Evolutionary conservation across 106 monocot genomes (phyloP), one percentile per base, ranked within the genome.

Genomic region (Agapanthus africanus): DNA sequence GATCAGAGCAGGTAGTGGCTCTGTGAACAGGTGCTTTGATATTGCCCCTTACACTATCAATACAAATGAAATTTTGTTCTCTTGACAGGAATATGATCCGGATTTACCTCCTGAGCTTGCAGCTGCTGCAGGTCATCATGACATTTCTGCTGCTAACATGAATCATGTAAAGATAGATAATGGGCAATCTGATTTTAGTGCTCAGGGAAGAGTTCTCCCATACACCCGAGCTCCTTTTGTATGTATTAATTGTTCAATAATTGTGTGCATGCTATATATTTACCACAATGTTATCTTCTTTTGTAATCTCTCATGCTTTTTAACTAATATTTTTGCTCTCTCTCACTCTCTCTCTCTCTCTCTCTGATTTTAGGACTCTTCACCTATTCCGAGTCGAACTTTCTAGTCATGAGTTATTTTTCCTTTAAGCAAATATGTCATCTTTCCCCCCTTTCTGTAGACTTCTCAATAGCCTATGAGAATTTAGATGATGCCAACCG

Each of bases 51-150:
- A 64, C 36, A 63, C 9, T 61, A 22, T 25, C 25, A 36, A 40
- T 40, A 39, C 64, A 54, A 37, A 37, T 28, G 23, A 26, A 26
- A 5, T 35, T 22, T 38, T 14, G 16, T 51, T 63, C 73, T 42
- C 36, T n/a, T 66, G 32, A 67, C 70, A 93, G 93, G 86, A 84
- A 26, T 89, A 82, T 59, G 93, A 93, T 81, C 93, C 93, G 71
- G 93, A 93, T 93, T 75, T 93, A 72, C 93, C 93, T 7, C 93
- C 93, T 46, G 93, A 93, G 60, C 86, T 93, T 74, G 93, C 89
- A 62, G 93, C 93, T 84, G 93, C 93, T 39, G 72, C 85, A 35
- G 84, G 89, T 40, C 83, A 81, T 75, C 85, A 81, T 78, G 84
- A 84, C 61, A 52, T 80, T 35, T 78, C 81, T 72, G 40, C 74